These are phyloP conservation scores for Cercospora janseana DNA, from an alignment of 2,329 filamentous ascomycete species.

Conservation along the genomic window DNA sequence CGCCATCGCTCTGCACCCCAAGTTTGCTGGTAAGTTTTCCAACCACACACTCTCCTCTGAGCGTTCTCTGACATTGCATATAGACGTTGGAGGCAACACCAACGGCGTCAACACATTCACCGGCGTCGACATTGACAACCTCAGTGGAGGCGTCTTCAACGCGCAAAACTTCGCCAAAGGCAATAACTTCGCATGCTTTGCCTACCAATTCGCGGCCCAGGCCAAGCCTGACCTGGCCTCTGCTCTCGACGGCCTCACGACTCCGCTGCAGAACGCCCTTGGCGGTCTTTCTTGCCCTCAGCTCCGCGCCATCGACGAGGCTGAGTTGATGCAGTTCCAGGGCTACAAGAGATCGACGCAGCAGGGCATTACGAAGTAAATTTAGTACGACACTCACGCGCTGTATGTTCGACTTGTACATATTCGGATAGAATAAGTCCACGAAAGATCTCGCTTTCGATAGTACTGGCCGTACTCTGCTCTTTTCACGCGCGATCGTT, in stretches of 20 bases:
- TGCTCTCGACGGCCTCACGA: constrained; percentile 13
- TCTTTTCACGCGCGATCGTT: too few species aligned
- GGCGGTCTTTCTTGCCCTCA: constrained; percentile 31
- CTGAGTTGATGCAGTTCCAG: constrained; percentile 31
- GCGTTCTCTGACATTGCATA: neutral
- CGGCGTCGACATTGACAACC: constrained; percentile 37
- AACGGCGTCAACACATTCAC: constrained; percentile 39
- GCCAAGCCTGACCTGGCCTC: constrained; percentile 29
- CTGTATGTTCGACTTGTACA: too few species aligned
- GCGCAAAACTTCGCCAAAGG: constrained; percentile 28
- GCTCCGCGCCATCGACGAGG: constrained; percentile 29
- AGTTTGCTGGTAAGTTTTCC: constrained; percentile 27
- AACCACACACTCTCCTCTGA: neutral
- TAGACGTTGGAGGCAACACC: constrained; percentile 38
- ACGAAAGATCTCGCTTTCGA: too few species aligned
- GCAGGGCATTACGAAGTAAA: constrained; percentile 6
- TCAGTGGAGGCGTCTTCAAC: constrained; percentile 47
- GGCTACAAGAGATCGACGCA: constrained; percentile 25
- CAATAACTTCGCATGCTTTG: constrained; percentile 42
- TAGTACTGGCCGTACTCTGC: too few species aligned
- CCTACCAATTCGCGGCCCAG: constrained; percentile 38
- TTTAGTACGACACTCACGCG: too few species aligned
- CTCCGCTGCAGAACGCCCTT: constrained; percentile 16
- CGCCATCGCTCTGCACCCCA: constrained; percentile 32
- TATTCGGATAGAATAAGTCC: too few species aligned